Conservation (phyloP, 768 basidiomycete genomes). For the Mrakia blollopis region DNA sequence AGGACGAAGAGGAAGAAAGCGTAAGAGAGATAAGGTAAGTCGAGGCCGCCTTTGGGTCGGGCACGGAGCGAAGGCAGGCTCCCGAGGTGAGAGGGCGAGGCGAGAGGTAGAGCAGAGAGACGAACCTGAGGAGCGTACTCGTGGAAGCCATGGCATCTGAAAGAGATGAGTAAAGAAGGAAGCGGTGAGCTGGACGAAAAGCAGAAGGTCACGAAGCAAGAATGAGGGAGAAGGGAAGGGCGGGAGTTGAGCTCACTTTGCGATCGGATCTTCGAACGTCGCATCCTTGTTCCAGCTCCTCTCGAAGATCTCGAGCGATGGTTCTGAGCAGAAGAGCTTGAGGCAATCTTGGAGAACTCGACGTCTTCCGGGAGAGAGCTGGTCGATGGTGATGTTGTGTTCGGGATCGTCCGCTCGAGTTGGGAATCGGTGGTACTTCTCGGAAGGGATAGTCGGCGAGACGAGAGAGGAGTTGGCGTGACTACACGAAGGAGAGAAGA, state of each 20-base stretch:
- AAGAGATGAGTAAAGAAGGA: constrained; percentile 54
- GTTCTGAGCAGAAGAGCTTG: constrained; percentile 35
- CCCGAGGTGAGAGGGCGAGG: background rate
- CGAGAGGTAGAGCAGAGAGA: constrained; percentile 14
- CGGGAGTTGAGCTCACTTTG: background rate
- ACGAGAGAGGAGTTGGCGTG: background rate
- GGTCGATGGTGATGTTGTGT: constrained; percentile 1
- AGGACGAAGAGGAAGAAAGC: background rate
- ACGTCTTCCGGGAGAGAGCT: background rate
- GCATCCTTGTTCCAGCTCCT: constrained; percentile 36
- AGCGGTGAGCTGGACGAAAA: background rate
- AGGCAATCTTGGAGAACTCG: constrained; percentile 35
- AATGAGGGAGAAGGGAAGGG: background rate
- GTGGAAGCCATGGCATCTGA: constrained; percentile 52
- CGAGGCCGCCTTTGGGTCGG: background rate
- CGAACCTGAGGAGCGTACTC: constrained; percentile 57
- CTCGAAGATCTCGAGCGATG: constrained; percentile 35
- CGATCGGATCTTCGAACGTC: constrained; percentile 34
- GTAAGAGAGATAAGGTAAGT: constrained; percentile 1
- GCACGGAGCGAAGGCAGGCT: background rate
- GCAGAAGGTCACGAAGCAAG: background rate
- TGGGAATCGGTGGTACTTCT: constrained; percentile 10
- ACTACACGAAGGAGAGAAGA: background rate
- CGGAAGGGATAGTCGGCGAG: background rate
- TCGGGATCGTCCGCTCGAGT: constrained; percentile 3